Evolutionary conservation across 2,329 filamentous ascomycete species (phyloP).

Genomic region (Aspergillus sp.): DNA sequence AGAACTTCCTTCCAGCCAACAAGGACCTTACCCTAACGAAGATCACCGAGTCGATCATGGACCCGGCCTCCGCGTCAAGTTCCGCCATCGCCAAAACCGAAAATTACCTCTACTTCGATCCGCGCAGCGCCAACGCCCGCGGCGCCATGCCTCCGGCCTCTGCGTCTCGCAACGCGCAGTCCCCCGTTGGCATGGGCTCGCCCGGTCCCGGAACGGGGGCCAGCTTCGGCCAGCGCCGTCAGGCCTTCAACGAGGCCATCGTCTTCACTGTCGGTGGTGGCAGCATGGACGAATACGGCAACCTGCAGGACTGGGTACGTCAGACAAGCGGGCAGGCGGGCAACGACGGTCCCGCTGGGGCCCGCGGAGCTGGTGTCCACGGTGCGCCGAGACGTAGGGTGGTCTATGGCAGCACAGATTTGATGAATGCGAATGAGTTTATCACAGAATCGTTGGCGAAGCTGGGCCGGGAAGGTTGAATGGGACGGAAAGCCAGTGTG

Average conservation of each 20-base stretch:
- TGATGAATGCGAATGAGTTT: slow-evolving; percentile 63
- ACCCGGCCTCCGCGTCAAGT: slow-evolving; percentile 82
- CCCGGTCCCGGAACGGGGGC: slow-evolving; percentile 67
- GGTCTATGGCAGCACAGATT: slow-evolving; percentile 88
- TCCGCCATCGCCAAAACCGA: slow-evolving; percentile 95
- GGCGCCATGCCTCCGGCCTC: slow-evolving; percentile 85
- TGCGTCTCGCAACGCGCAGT: slow-evolving; percentile 42
- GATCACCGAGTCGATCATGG: slow-evolving; percentile 98
- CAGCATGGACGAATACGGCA: slow-evolving; percentile 98
- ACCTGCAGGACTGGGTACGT: slow-evolving; percentile 92
- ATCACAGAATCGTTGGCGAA: slow-evolving; percentile 55
- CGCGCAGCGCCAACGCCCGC: slow-evolving; percentile 84
- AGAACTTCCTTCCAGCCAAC: slow-evolving; percentile 95
- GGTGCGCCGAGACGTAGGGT: slow-evolving; percentile 70
- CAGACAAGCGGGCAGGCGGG: slow-evolving; percentile 62
- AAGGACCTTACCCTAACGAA: slow-evolving; percentile 95
- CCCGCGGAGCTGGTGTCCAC: slow-evolving; percentile 24
- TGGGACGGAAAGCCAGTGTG: neutral
- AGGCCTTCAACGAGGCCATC: slow-evolving; percentile 85
- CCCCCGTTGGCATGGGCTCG: slow-evolving; percentile 43
- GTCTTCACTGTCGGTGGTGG: slow-evolving; percentile 96
- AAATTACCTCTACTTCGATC: slow-evolving; percentile 95
- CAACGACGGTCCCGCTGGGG: slow-evolving; percentile 41
- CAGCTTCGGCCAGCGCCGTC: slow-evolving; percentile 84
- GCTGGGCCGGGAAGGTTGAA: slow-evolving; percentile 54